Evolutionary conservation across 805 yeast genomes (phyloP).

Genomic region (Yarrowia divulgata): DNA sequence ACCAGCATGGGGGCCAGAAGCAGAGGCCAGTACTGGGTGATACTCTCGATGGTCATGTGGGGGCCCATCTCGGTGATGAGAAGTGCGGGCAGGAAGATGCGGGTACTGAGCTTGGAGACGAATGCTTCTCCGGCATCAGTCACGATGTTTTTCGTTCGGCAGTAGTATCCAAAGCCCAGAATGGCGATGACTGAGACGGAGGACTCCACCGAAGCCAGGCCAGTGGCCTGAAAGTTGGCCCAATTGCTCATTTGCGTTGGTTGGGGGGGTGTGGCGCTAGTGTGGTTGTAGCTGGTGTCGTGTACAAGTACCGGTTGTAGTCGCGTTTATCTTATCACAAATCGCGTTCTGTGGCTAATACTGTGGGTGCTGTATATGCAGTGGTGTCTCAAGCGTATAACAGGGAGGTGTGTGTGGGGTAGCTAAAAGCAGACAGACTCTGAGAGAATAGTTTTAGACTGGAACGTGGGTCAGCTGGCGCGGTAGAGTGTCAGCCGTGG

Average conservation of each 20-base stretch:
- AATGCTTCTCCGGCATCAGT: conserved; percentile 36
- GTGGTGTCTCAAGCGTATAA: neutral
- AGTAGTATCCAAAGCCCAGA: conserved; percentile 41
- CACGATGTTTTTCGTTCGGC: conserved; percentile 37
- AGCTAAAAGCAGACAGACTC: conserved; percentile 14
- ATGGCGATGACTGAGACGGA: conserved; percentile 43
- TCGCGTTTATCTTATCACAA: neutral
- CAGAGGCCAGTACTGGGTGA: conserved; percentile 42
- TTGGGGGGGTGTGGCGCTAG: neutral
- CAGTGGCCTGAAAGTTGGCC: conserved; percentile 29
- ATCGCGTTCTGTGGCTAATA: neutral
- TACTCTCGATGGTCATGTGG: conserved; percentile 41
- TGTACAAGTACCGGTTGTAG: too few relatives aligned
- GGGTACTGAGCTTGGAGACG: conserved; percentile 42
- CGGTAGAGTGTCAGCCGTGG: neutral
- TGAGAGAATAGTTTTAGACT: conserved; percentile 11
- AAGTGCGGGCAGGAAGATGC: conserved; percentile 42
- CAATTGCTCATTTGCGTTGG: conserved; percentile 21
- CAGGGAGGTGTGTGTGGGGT: neutral
- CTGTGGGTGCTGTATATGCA: neutral
- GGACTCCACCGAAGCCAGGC: conserved; percentile 41
- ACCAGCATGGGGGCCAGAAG: conserved; percentile 40
- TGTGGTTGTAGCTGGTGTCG: neutral
- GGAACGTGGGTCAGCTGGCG: neutral
- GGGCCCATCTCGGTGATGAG: conserved; percentile 44